Base-by-base conservation (phyloP, 2,329 filamentous ascomycete genomes). In the Curvularia eragrostidis region DNA sequence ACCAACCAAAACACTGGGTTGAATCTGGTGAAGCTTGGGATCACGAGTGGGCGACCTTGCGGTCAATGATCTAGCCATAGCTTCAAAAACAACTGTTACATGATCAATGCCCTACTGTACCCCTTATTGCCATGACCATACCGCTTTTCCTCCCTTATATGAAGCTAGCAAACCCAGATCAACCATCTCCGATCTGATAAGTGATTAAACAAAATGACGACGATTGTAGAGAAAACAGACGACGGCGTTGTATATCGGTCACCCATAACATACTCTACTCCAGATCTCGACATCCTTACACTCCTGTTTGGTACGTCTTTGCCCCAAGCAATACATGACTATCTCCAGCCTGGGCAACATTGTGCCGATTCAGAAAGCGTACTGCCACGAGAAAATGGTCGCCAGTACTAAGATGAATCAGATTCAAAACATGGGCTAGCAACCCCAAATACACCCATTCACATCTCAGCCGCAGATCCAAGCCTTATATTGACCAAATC, bases 401-500 rank as follows among this genome's bases (percentile, higher is more conserved):
- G 34, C 34, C 15, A 18, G 18, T 36, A 18, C 34, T 36, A 36
- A 18, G 5, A 18, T 18, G 34, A 18, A n/a, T 7, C 44, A 75
- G 69, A 73, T 46, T 66, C 68, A 1, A 65, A 74, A 19, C 62
- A 76, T 38, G 69, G 67, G 15, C 59, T 65, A 9, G 71, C 78
- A 21, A 71, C 79, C 21, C 81, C 85, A 44, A 78, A 85, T 50
- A 84, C 82, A 0, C 65, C 83, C 2, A 73, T 89, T 3, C 85
- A 88, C 68, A 78, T 81, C 42, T 85, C 87, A 63, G 86, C 87
- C 0, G 79, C 80, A 5, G 77, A 87, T 48, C 84, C 86, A 0
- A 76, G 75, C n/a, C 79, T 82, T 50, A 67, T 71, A 52, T 74
- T 89, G 54, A 88, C 82, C 46, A 87, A 84, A 68, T 75, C 79